A percentile compares a stretch with the other conserved stretches of the same genome.
These are phyloP conservation scores for Neopestalotiopsis sp. DNA, from an alignment of 2,329 filamentous ascomycete species.

Conservation along the genomic window DNA sequence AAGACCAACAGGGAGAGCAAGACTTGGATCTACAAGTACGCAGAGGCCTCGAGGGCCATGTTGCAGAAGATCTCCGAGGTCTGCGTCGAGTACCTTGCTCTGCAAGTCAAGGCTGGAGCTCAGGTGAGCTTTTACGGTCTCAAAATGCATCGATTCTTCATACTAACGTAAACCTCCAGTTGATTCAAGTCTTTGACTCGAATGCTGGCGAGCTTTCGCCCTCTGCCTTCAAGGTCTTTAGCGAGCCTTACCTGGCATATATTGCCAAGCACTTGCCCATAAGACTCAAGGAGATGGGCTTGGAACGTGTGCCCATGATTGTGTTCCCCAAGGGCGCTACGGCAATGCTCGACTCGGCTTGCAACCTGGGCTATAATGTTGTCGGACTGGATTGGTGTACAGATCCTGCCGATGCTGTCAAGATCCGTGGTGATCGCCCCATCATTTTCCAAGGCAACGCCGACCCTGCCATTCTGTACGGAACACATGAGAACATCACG, in stretches of 20 bases:
- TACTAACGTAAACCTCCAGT: constrained; percentile 45
- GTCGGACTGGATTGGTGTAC: constrained; percentile 96
- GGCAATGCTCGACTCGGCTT: constrained; percentile 89
- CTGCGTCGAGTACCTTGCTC: constrained; percentile 91
- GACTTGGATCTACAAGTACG: constrained; percentile 94
- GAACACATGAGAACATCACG: constrained; percentile 81
- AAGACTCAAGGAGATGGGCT: constrained; percentile 73
- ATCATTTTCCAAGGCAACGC: constrained; percentile 93
- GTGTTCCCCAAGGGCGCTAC: constrained; percentile 98
- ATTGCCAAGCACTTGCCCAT: constrained; percentile 83
- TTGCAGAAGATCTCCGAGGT: constrained; percentile 92
- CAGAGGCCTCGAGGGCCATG: constrained; percentile 78
- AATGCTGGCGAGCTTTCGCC: constrained; percentile 96
- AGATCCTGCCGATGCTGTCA: constrained; percentile 83
- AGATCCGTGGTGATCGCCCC: constrained; percentile 74
- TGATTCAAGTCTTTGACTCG: constrained; percentile 96
- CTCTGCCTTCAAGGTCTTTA: constrained; percentile 80
- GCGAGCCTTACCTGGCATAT: constrained; percentile 83
- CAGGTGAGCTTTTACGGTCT: constrained; percentile 60
- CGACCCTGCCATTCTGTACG: constrained; percentile 92
- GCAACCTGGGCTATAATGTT: constrained; percentile 88
- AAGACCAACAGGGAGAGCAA: constrained; percentile 95
- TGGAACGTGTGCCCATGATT: constrained; percentile 90
- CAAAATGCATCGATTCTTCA: constrained; percentile 10
- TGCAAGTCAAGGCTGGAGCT: constrained; percentile 91